Percentiles rank a stretch among this genome's conserved stretches.
Conservation (phyloP, 345 rosid species). For the Limnanthes douglasii region DNA sequence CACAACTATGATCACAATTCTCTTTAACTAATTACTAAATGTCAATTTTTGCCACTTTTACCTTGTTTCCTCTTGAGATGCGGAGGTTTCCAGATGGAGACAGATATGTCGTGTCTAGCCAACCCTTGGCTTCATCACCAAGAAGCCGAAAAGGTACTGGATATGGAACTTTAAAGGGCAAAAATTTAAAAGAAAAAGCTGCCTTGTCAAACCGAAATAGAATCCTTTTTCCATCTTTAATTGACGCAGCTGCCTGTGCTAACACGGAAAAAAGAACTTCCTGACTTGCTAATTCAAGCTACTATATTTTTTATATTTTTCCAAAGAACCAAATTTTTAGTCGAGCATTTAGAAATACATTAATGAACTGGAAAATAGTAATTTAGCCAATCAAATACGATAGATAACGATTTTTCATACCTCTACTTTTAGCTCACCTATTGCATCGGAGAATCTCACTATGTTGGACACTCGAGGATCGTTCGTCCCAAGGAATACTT, state of each 20-base stretch:
- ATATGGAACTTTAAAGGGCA: slow-evolving; percentile 89
- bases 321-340: too few relatives aligned
- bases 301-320: too few relatives aligned
- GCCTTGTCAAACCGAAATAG: slow-evolving; percentile 68
- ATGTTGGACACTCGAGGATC: slow-evolving; percentile 89
- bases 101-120: slow-evolving; percentile 80
- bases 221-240: slow-evolving; percentile 48
- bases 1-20: too few relatives aligned
- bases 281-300: too few relatives aligned
- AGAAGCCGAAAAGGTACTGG: slow-evolving; percentile 93
- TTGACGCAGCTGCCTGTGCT: slow-evolving; percentile 66
- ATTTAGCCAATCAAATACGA: too few relatives aligned
- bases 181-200: slow-evolving; percentile 61
- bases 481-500: slow-evolving; percentile 49
- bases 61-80: slow-evolving; percentile 93
- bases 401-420: too few relatives aligned
- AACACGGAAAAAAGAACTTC: too few relatives aligned
- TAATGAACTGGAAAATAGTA: too few relatives aligned
- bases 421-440: slow-evolving; percentile 95
- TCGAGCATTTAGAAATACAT: too few relatives aligned
- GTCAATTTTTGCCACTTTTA: slow-evolving; percentile 14
- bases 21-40: too few relatives aligned
- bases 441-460: slow-evolving; percentile 62
- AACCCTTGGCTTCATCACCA: slow-evolving; percentile 95
- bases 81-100: slow-evolving; percentile 82